phyloP scores from a whole-genome alignment of 129 eudicot genomes.

The Sambucus nigra region DNA sequence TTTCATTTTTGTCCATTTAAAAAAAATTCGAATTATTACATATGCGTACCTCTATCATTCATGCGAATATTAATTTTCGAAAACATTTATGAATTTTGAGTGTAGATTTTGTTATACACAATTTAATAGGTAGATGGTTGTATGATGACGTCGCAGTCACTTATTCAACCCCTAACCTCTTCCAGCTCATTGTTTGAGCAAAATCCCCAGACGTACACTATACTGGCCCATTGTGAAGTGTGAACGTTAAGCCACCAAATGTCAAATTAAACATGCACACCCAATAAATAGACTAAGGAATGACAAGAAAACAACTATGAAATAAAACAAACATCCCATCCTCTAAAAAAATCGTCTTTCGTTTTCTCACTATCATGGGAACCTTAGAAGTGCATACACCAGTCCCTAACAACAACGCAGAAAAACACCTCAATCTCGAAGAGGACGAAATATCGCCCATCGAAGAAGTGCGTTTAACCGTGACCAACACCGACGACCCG shows the following conservation, averaged over 20 bases:
- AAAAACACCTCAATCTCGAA: slow-evolving; percentile 2
- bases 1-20: no score
- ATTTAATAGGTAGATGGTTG: no score
- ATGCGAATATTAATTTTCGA: no score
- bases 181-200: no score
- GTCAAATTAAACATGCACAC: background rate
- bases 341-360: background rate
- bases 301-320: background rate
- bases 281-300: background rate
- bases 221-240: no score
- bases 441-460: slow-evolving; percentile 64
- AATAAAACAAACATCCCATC: background rate
- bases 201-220: no score
- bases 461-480: slow-evolving; percentile 82
- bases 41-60: no score
- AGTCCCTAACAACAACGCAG: slow-evolving; percentile 6
- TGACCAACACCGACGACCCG: slow-evolving; percentile 77
- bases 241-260: slow-evolving; percentile 2
- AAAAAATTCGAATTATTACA: no score
- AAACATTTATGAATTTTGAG: no score
- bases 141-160: no score
- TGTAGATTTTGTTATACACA: no score
- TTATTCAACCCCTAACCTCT: no score
- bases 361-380: slow-evolving; percentile 23
- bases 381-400: slow-evolving; percentile 25